Evolutionary conservation across 176 grass and related monocot genomes (phyloP), one percentile per base, ranked within the genome.

Genomic region (Aegilops umbellulata): DNA sequence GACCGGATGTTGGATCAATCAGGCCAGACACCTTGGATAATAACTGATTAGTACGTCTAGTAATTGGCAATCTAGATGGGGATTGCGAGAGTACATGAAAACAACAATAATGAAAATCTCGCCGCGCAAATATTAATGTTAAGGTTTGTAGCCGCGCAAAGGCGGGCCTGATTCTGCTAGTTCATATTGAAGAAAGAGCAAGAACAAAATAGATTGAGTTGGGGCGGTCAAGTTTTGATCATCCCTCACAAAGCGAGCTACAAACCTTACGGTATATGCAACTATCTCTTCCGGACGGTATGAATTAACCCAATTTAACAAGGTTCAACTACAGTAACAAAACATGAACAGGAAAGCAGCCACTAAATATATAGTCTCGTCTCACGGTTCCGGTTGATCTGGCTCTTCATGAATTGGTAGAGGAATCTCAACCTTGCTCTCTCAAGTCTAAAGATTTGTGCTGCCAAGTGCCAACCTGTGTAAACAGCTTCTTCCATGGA

Each of bases 221-320:
- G 20, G 65, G 10, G 3, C 7, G 47, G 72, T 74, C 39, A 84
- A 49, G 46, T 81, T 16, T 79, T 86, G 31, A 74, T 58, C 60
- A 73, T 53, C 36, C 60, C 76, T 62, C 34, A 80, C 64, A 67
- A 62, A 46, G 4, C 47, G 38, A 30, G 76, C 87, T 85, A 66
- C 72, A 75, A 75, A 34, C 47, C 77, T 79, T 41, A 65, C 73
- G 72, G 42, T 51, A 17, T 51, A 75, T 84, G 74, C 15, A 67
- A 80, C 24, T 75, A 60, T 84, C 79, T 65, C 67, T 68, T 53
- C 57, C 25, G 6, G 74, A 58, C 80, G 9, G 80, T 79, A 87
- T 84, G 71, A 80, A 74, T 80, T 61, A 83, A 86, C 15, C 51
- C 84, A 72, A 65, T 83, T 64, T 57, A 83, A 69, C 20, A 15